phyloP scores from a whole-genome alignment of 225 moss, liverwort and hornwort genomes.

The Climacium dendroides region DNA sequence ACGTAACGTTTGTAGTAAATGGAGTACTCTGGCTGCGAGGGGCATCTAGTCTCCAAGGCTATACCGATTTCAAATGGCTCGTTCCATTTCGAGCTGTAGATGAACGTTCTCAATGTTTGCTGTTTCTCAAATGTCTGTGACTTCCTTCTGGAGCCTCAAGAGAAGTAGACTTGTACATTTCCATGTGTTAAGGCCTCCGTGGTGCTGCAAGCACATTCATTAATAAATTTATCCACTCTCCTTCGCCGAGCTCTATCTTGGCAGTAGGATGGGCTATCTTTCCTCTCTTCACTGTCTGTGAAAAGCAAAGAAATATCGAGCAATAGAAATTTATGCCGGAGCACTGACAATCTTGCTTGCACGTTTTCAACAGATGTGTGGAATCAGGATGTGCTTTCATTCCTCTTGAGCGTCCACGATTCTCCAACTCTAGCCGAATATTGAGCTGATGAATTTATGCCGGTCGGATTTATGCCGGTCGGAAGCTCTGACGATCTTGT shows the following conservation, averaged over 20 bases:
- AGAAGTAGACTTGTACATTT: conserved; percentile 5
- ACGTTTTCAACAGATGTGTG: neutral
- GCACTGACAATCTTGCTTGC: neutral
- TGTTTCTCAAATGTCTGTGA: neutral
- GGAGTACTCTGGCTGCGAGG: neutral
- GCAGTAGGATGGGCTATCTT: neutral
- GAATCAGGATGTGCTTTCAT: neutral
- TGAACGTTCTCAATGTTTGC: neutral
- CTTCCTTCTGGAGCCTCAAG: neutral
- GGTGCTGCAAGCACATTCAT: neutral
- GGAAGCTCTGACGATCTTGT: neutral
- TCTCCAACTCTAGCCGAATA: neutral
- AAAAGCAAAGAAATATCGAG: neutral
- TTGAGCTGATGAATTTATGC: neutral
- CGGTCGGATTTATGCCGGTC: neutral
- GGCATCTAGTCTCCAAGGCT: neutral
- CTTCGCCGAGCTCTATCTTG: neutral
- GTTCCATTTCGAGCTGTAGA: neutral
- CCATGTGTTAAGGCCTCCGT: neutral
- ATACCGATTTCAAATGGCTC: neutral
- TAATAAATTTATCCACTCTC: neutral
- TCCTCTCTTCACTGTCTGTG: neutral
- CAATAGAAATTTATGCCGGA: neutral
- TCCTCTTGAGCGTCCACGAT: neutral
- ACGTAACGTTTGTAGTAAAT: neutral